These are phyloP conservation scores for Salicornia ramosissima DNA, from an alignment of 148 eudicot species.

Conservation along the genomic window DNA sequence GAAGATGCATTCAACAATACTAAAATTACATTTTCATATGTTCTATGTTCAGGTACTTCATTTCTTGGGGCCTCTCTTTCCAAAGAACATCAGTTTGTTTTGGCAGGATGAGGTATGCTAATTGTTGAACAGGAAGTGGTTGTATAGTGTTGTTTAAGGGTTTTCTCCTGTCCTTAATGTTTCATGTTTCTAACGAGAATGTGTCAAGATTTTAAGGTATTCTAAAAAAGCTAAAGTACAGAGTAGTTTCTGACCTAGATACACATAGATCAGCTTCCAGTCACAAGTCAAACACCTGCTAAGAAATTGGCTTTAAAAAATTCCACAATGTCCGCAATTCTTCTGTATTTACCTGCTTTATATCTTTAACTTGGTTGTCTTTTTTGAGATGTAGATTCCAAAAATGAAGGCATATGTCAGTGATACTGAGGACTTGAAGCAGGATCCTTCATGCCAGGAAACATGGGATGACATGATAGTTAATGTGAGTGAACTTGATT, in stretches of 20 bases:
- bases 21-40: slow-evolving; percentile 6
- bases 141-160: background rate
- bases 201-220: too few relatives aligned
- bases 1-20: background rate
- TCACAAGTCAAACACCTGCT: background rate
- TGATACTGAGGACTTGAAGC: slow-evolving; percentile 98
- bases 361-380: slow-evolving; percentile 35
- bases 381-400: slow-evolving; percentile 93
- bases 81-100: slow-evolving; percentile 74
- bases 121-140: slow-evolving; percentile 1
- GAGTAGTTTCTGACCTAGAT: background rate
- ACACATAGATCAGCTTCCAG: background rate
- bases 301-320: background rate
- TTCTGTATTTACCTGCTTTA: background rate
- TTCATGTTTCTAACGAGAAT: background rate
- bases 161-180: background rate
- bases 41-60: slow-evolving; percentile 63
- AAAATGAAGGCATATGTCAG: slow-evolving; percentile 99
- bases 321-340: background rate
- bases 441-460: slow-evolving; percentile 77
- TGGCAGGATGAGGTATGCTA: slow-evolving; percentile 96
- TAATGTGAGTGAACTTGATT: slow-evolving; percentile 45
- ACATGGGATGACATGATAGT: slow-evolving; percentile 99
- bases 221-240: too few relatives aligned
- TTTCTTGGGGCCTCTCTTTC: slow-evolving; percentile 81